A percentile compares a stretch with the other conserved stretches of the same genome.
Evolutionary conservation across 177 flowering plant species (phyloP).

Genomic region (Vitis hybrid): DNA sequence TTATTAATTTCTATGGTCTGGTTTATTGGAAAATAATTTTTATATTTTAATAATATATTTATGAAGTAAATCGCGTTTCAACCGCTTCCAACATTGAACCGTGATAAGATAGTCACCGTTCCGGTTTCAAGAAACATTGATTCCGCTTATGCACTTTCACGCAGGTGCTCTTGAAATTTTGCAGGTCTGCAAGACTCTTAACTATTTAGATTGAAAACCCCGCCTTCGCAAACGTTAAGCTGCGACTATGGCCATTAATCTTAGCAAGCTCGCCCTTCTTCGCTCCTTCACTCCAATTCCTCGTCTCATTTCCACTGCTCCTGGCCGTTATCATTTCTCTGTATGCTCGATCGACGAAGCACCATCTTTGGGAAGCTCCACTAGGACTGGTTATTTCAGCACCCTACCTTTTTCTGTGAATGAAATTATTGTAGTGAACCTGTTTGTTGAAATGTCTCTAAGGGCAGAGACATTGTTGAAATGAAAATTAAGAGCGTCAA

Average conservation of each 20-base stretch:
- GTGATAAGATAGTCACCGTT: too few species aligned
- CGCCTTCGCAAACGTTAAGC: too few species aligned
- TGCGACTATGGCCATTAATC: not conserved
- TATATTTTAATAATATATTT: too few species aligned
- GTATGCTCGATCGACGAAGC: not conserved
- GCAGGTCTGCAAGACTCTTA: too few species aligned
- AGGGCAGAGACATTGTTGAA: not conserved
- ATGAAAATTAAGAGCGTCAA: not conserved
- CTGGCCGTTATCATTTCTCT: not conserved
- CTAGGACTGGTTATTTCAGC: not conserved
- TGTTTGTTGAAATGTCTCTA: constrained; percentile 3
- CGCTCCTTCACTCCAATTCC: not conserved
- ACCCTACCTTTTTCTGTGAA: not conserved
- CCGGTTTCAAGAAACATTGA: too few species aligned
- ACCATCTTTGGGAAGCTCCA: not conserved
- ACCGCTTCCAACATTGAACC: too few species aligned
- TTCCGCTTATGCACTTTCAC: too few species aligned
- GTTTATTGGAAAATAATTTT: too few species aligned
- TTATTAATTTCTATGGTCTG: too few species aligned
- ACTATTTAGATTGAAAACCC: too few species aligned
- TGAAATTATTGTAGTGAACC: not conserved
- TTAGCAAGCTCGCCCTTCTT: not conserved
- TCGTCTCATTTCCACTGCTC: constrained; percentile 1
- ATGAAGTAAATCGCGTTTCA: too few species aligned
- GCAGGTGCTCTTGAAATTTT: too few species aligned